Percentiles rank a stretch among this genome's conserved stretches.
phyloP scores from a whole-genome alignment of 2,329 filamentous ascomycete genomes.

The Pseudopithomyces chartarum region DNA sequence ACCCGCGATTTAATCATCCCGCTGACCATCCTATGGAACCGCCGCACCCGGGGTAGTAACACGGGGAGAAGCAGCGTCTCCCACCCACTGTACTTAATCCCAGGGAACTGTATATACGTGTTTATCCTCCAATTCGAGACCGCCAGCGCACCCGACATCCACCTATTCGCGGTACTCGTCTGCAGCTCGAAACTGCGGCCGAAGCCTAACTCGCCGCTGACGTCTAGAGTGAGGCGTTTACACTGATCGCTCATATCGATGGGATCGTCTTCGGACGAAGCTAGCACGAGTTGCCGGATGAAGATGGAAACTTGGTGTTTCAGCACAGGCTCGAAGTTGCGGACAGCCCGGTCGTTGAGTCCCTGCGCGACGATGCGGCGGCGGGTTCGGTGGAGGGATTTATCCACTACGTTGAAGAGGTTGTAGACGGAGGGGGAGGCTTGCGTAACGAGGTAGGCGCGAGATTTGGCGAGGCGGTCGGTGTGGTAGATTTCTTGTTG shows the following conservation, averaged over 20 bases:
- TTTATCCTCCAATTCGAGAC: background rate
- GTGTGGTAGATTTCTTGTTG: no score
- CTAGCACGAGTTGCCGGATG: conserved; percentile 4
- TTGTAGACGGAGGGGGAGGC: background rate
- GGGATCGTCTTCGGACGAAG: conserved; percentile 25
- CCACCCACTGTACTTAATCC: background rate
- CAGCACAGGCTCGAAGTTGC: conserved; percentile 45
- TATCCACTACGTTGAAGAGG: conserved; percentile 35
- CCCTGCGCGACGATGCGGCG: conserved; percentile 45
- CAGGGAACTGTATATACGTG: conserved; percentile 4
- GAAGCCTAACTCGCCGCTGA: conserved; percentile 48
- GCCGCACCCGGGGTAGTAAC: background rate
- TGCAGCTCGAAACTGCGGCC: conserved; percentile 34
- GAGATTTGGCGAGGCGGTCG: conserved; percentile 29
- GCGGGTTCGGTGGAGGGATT: conserved; percentile 43
- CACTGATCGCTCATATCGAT: conserved; percentile 16
- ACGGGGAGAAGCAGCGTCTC: background rate
- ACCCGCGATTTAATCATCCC: conserved; percentile 3
- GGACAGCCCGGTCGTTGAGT: conserved; percentile 45
- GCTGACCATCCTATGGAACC: conserved; percentile 3
- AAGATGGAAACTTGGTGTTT: conserved; percentile 39
- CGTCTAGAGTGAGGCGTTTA: conserved; percentile 37
- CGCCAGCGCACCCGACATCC: conserved; percentile 10
- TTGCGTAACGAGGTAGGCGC: conserved; percentile 45
- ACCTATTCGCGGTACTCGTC: conserved; percentile 22